phyloP scores from a whole-genome alignment of 1,139 yeast species.

The Zygoascus hellenicus region DNA sequence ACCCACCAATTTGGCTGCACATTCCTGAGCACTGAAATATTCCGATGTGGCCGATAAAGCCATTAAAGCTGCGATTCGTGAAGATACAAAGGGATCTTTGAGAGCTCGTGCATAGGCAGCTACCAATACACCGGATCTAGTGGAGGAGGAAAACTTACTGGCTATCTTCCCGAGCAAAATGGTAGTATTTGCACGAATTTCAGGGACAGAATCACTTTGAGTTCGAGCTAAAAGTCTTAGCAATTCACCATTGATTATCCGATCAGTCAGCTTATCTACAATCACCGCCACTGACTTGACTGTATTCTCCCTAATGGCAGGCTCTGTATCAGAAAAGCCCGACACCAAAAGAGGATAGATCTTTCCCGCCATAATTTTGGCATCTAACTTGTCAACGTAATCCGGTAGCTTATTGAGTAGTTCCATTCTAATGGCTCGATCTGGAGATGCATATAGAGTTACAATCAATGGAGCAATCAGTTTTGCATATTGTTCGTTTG shows the following conservation, averaged over 20 bases:
- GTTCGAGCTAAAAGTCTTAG: slow-evolving; percentile 78
- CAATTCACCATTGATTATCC: slow-evolving; percentile 83
- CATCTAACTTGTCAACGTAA: slow-evolving; percentile 45
- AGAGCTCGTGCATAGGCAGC: slow-evolving; percentile 84
- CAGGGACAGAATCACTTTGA: slow-evolving; percentile 78
- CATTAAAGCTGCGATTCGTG: slow-evolving; percentile 69
- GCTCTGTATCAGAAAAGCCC: slow-evolving; percentile 83
- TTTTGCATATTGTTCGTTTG: slow-evolving; percentile 26
- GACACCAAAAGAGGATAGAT: slow-evolving; percentile 63
- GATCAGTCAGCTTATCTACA: slow-evolving; percentile 60
- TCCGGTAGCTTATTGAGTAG: slow-evolving; percentile 59
- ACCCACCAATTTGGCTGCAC: slow-evolving; percentile 77
- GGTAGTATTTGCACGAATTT: slow-evolving; percentile 81
- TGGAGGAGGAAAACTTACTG: slow-evolving; percentile 45
- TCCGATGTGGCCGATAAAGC: slow-evolving; percentile 66
- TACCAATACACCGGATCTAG: slow-evolving; percentile 53
- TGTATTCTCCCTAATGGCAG: slow-evolving; percentile 74
- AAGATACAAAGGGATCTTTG: slow-evolving; percentile 72
- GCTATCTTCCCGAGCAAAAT: slow-evolving; percentile 71
- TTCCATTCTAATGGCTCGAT: slow-evolving; percentile 69
- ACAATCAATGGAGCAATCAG: slow-evolving; percentile 59
- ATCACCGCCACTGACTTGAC: slow-evolving; percentile 61
- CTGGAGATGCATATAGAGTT: slow-evolving; percentile 58
- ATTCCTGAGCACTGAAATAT: slow-evolving; percentile 66
- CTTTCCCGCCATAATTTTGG: slow-evolving; percentile 57